Base-by-base conservation (phyloP, 2,329 filamentous ascomycete species). In the Apiospora pterosperma region DNA sequence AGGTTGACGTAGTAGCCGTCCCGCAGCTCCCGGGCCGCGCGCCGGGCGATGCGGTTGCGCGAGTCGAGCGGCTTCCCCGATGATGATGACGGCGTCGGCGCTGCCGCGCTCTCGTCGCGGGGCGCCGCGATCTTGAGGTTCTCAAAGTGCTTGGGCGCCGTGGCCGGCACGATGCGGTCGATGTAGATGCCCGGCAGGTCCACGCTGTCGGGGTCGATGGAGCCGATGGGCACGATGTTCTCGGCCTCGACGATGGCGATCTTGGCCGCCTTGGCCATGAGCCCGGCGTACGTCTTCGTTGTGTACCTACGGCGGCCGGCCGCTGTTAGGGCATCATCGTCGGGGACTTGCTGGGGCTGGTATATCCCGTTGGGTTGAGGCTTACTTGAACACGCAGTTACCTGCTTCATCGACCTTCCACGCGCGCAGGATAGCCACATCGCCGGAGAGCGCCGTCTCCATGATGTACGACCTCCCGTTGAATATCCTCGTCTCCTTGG, bases 211-310 rank as follows among this genome's bases (percentile, higher is more conserved):
- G 92, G 88, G 62, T 89, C 84, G 42, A 96, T 89, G 2, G 87
- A 85, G 28, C 92, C 92, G 1, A 88, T 77, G 2, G 90, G 87
- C 62, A 96, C 92, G 65, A 96, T 93, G 67, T 95, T 85, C 73
- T 96, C 92, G 1, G 92, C 92, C 75, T 96, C 92, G 41, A 96
- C 92, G 44, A 96, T 94, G 31, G 92, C 90, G 42, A 92, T 73
- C 59, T 85, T 86, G 0, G 92, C 92, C 0, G 92, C 92, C 78
- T 95, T 94, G 66, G 91, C 92, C 90, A 93, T 92, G 67, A 92
- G 84, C 6, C 87, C 85, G 1, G 88, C 90, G 68, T 92, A 93
- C 0, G 90, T 88, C 75, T 91, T 91, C 36, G 90, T 92, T 0
- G 91, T 90, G 76, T 91, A 89, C 68, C 84, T 85, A 66, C 72